A percentile compares a stretch with the other conserved stretches of the same genome.
These are phyloP conservation scores for Stagonosporopsis tanaceti DNA, from an alignment of 2,329 filamentous ascomycete genomes.

Conservation along the genomic window DNA sequence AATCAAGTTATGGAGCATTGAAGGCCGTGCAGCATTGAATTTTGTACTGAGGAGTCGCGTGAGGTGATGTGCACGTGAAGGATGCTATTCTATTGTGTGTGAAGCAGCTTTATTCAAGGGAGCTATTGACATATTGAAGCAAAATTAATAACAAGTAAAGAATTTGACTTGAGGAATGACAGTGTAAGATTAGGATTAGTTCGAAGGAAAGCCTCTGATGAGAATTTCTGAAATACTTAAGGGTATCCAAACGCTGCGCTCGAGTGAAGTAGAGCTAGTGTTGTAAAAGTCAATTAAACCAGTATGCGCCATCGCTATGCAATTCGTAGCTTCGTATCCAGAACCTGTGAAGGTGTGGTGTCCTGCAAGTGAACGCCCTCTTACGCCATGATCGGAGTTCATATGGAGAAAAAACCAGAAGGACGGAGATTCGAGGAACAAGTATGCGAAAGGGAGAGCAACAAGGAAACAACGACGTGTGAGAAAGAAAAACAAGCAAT, in stretches of 20 bases:
- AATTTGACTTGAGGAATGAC: not conserved
- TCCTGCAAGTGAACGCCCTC: conserved; percentile 8
- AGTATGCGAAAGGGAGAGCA: not conserved
- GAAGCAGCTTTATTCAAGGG: not conserved
- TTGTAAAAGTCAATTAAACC: not conserved
- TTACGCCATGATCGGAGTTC: not conserved
- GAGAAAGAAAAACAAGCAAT: not conserved
- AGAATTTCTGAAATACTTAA: conserved; percentile 1
- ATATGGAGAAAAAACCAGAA: not conserved
- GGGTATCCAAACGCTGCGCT: conserved; percentile 4
- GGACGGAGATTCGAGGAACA: not conserved
- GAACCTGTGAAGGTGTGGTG: conserved; percentile 7
- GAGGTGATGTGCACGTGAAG: not conserved
- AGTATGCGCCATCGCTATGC: conserved; percentile 22
- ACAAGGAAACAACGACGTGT: not conserved
- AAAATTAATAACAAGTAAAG: not conserved
- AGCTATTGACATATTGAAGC: not conserved
- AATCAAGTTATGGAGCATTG: not conserved
- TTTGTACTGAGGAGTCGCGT: not conserved
- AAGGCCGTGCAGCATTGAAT: not conserved
- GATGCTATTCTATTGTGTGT: not conserved
- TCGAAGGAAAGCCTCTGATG: not conserved
- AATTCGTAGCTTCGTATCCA: conserved; percentile 16
- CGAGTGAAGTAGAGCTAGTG: not conserved
- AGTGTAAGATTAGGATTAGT: not conserved